Evolutionary conservation across 2,329 filamentous ascomycete genomes (phyloP).

Genomic region (Diaporthe capsici): DNA sequence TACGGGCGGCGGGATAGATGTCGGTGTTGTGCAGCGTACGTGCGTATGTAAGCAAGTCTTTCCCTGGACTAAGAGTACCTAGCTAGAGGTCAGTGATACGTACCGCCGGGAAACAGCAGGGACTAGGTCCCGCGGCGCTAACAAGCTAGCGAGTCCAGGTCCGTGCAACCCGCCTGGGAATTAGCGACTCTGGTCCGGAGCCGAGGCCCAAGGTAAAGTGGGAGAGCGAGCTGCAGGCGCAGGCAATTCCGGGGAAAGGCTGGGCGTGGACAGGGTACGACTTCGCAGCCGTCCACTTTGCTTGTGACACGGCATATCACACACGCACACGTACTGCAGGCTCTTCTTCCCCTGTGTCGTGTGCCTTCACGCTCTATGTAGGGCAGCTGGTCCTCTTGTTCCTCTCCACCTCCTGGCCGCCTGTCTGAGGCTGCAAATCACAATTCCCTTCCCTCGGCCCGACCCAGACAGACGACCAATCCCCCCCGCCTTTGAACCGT

Average conservation of each 20-base stretch:
- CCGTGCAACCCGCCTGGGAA: conserved; percentile 6
- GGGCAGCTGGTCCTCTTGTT: not conserved
- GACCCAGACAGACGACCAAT: conserved; percentile 12
- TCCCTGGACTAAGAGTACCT: not conserved
- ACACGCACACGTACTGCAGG: not conserved
- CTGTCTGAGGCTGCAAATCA: not conserved
- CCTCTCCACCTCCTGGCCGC: not conserved
- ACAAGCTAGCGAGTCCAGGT: not conserved
- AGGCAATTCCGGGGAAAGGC: conserved; percentile 20
- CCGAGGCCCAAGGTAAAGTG: conserved; percentile 35
- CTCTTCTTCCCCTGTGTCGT: conserved; percentile 5
- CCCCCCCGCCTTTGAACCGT: not conserved
- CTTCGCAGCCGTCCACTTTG: conserved; percentile 35
- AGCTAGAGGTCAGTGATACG: not conserved
- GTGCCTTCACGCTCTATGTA: not conserved
- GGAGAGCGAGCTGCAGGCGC: not conserved
- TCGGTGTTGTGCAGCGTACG: not conserved
- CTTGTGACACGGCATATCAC: conserved; percentile 33
- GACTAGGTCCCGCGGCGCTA: conserved; percentile 8
- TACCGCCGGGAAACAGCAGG: not conserved
- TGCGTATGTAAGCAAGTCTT: not conserved
- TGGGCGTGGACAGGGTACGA: conserved; percentile 51
- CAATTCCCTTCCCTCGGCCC: not conserved
- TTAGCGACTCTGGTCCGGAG: conserved; percentile 16
- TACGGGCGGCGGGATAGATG: not conserved